Evolutionary conservation across 73 alveolate genomes (phyloP).

Genomic region (Uronychia setigera): DNA sequence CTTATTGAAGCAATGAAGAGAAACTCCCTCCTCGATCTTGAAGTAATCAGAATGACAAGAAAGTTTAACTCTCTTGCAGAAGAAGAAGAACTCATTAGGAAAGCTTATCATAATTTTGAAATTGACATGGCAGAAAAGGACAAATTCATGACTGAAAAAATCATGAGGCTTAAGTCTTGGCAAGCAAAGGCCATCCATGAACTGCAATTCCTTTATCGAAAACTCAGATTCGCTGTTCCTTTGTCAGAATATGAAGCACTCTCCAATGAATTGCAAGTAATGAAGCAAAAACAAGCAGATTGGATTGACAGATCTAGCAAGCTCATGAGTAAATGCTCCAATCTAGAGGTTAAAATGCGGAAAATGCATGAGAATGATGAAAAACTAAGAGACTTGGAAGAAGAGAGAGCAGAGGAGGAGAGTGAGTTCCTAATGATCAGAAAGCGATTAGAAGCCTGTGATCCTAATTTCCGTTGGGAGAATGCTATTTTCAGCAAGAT

Average conservation of each 20-base stretch:
- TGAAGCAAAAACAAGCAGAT: constrained; percentile 65
- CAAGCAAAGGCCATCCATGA: constrained; percentile 61
- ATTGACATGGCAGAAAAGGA: constrained; percentile 75
- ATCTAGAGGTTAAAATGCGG: constrained; percentile 48
- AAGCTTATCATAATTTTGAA: constrained; percentile 63
- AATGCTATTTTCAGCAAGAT: constrained; percentile 47
- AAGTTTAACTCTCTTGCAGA: constrained; percentile 57
- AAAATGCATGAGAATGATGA: constrained; percentile 40
- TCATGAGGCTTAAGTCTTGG: constrained; percentile 62
- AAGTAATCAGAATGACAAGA: constrained; percentile 58
- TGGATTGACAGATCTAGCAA: neutral
- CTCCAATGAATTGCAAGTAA: constrained; percentile 31
- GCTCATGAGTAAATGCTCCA: constrained; percentile 34
- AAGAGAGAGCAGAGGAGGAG: constrained; percentile 61
- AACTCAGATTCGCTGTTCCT: constrained; percentile 64
- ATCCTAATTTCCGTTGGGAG: constrained; percentile 65
- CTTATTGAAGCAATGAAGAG: constrained; percentile 63
- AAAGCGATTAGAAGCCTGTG: constrained; percentile 55
- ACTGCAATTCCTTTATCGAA: constrained; percentile 53
- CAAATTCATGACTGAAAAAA: constrained; percentile 34
- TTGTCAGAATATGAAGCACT: constrained; percentile 51
- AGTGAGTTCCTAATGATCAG: constrained; percentile 56
- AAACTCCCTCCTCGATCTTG: constrained; percentile 81
- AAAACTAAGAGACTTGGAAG: constrained; percentile 46
- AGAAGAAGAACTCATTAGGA: constrained; percentile 58